phyloP scores from a whole-genome alignment of 2,329 filamentous ascomycete species.

The Fusarium sp. region DNA sequence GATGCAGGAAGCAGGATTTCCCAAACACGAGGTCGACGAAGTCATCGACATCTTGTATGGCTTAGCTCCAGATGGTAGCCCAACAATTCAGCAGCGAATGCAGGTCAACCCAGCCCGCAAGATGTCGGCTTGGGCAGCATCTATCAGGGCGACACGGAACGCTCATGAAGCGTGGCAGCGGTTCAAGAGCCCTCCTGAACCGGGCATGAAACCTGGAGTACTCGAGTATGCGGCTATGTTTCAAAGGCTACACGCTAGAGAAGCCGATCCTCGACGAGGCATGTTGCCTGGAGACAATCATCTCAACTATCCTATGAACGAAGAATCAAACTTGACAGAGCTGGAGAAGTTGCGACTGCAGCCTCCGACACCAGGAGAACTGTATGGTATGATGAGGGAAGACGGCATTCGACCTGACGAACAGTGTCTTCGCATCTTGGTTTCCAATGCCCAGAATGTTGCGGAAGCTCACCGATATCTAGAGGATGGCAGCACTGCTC shows the following conservation, averaged over 20 bases:
- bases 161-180: conserved; percentile 70
- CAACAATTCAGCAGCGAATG: conserved; percentile 66
- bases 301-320: conserved; percentile 57
- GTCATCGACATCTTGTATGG: conserved; percentile 67
- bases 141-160: conserved; percentile 70
- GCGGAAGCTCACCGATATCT: conserved; percentile 64
- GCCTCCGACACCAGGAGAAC: conserved; percentile 68
- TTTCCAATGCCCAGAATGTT: conserved; percentile 64
- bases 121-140: conserved; percentile 64
- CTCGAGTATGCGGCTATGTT: conserved; percentile 72
- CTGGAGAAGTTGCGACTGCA: conserved; percentile 72
- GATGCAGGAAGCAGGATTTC: conserved; percentile 69
- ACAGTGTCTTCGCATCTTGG: conserved; percentile 65
- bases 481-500: conserved; percentile 54
- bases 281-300: conserved; percentile 71
- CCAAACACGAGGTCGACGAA: conserved; percentile 59
- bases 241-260: conserved; percentile 61
- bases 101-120: conserved; percentile 32
- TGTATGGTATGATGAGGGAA: conserved; percentile 70
- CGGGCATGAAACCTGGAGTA: conserved; percentile 52
- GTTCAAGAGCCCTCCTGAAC: conserved; percentile 56
- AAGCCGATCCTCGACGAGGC: conserved; percentile 43
- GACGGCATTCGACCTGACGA: conserved; percentile 62
- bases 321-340: conserved; percentile 67
- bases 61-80: conserved; percentile 61